Percentiles rank a stretch among this genome's conserved stretches.
Evolutionary conservation across 768 basidiomycete genomes (phyloP).

Genomic region (Termitomyces sp.): DNA sequence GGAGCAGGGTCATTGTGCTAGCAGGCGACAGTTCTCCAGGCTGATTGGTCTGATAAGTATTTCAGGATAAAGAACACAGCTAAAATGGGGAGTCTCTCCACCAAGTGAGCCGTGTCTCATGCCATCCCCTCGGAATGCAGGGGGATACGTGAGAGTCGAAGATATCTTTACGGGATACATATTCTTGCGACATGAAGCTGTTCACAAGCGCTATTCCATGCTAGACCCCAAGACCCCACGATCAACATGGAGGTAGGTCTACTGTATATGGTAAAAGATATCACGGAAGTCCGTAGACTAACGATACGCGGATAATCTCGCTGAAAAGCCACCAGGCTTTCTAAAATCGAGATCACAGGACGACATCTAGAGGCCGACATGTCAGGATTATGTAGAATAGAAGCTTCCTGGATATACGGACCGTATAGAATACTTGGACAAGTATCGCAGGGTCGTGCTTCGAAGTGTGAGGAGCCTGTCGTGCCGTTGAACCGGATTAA

Average conservation of each 20-base stretch:
- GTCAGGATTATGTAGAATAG: background rate
- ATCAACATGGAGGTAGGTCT: background rate
- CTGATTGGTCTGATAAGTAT: background rate
- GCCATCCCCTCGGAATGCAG: background rate
- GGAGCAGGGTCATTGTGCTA: background rate
- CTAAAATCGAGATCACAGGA: background rate
- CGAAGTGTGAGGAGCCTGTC: background rate
- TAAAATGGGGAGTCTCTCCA: too few relatives aligned
- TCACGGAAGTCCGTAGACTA: background rate
- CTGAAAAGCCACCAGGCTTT: background rate
- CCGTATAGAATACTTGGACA: background rate
- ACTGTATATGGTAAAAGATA: background rate
- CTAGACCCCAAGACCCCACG: background rate
- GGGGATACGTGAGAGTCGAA: background rate
- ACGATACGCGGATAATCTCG: background rate
- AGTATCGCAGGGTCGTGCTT: background rate
- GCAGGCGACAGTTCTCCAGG: background rate
- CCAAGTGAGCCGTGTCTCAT: too few relatives aligned
- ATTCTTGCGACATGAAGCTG: background rate
- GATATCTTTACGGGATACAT: background rate
- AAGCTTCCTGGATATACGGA: background rate
- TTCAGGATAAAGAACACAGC: too few relatives aligned
- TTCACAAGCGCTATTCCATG: background rate
- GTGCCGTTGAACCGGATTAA: background rate
- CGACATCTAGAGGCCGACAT: background rate